phyloP scores from a whole-genome alignment of 768 basidiomycete genomes.

The Gloeopeniophorella convolvens region DNA sequence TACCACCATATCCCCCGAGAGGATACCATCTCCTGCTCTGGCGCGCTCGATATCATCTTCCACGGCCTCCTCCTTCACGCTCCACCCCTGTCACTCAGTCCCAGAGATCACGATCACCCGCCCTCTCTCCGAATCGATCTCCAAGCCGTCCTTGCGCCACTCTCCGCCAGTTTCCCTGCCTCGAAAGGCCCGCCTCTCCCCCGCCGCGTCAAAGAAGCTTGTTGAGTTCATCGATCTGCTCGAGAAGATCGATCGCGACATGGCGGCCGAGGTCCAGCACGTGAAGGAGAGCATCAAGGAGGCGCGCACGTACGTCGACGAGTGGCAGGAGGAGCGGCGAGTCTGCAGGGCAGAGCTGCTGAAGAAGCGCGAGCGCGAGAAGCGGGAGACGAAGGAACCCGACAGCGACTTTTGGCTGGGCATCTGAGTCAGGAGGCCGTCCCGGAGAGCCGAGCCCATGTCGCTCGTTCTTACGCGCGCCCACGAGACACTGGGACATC shows the following conservation, averaged over 20 bases:
- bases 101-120: constrained; percentile 17
- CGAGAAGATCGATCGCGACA: constrained; percentile 17
- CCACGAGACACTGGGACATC: too few species aligned
- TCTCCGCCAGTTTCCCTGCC: neutral
- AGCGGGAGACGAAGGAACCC: constrained; percentile 2
- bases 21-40: neutral
- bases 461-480: too few species aligned
- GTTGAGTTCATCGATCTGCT: constrained; percentile 16
- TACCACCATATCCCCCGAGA: neutral
- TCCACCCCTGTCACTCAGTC: constrained; percentile 8
- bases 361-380: constrained; percentile 9
- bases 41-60: neutral
- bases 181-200: neutral
- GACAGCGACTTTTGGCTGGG: constrained; percentile 13
- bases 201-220: constrained; percentile 11
- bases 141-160: neutral
- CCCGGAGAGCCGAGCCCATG: too few species aligned
- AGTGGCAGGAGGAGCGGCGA: constrained; percentile 16
- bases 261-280: constrained; percentile 16
- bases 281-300: constrained; percentile 19
- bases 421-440: neutral
- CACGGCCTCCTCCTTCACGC: neutral
- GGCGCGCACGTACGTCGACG: constrained; percentile 8
- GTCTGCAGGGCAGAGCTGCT: constrained; percentile 1
- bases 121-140: constrained; percentile 3